Base-by-base conservation (phyloP, 1,284 basidiomycete species). In the Cutaneotrichosporon mucoides region DNA sequence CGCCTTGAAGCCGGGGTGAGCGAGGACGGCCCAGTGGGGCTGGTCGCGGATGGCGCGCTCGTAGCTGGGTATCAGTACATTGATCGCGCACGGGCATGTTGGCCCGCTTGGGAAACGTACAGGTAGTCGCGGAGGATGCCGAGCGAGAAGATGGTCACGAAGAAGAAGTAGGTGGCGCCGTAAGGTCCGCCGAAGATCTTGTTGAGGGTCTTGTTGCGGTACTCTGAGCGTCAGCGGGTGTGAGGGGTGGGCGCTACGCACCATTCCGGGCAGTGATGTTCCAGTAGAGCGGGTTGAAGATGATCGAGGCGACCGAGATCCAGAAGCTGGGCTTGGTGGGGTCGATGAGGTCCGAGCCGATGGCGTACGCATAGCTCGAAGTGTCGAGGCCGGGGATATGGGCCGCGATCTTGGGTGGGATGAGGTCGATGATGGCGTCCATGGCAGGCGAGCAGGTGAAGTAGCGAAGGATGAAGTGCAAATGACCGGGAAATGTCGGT, bases 251-350 rank as follows among this genome's bases (percentile, higher is more conserved):
- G 36, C 1, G 12, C 33, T 8, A 80, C 83, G 59, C 60, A 93
- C 93, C 94, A 80, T 95, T 92, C 60, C 87, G 87, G 34, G 94
- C 94, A 40, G 94, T 86, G 62, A 93, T 86, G 79, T 98, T 98
- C 95, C 94, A 98, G 68, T 90, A 94, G 2, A 86, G 85, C 0
- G 94, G 94, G 73, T 97, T 97, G 82, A 96, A 95, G 12, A 84
- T 73, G 53, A 92, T 88, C 59, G 86, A 77, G 1, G 82, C 79
- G 13, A 89, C 65, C 1, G 86, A 85, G 33, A 88, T 64, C 72
- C 82, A 84, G 41, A 96, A 75, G 34, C 88, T 89, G 2, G 79
- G 72, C 69, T 90, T 83, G 41, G 81, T 83, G 33, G 83, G 75
- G 78, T 93, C 86, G 50, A 79, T 66, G 15, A 75, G 58, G 8